Conservation (phyloP, 2,329 filamentous ascomycete genomes). For the Onygenales sp. region DNA sequence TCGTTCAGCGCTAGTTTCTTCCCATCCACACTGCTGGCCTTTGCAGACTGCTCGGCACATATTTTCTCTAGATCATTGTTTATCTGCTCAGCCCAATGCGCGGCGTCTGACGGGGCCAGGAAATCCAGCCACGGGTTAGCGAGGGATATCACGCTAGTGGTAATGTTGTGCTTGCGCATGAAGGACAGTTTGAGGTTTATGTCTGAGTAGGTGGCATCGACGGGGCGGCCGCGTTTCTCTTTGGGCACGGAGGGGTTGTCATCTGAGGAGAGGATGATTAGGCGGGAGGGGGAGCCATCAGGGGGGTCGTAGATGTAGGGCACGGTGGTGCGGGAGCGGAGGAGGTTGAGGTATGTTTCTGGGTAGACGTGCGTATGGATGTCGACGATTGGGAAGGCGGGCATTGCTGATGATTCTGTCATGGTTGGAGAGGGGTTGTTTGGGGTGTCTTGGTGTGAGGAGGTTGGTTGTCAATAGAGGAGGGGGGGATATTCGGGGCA, state of each 20-base stretch:
- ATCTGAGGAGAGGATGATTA: slow-evolving; percentile 39
- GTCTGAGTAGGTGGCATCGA: slow-evolving; percentile 75
- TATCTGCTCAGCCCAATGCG: slow-evolving; percentile 54
- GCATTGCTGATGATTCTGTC: not conserved
- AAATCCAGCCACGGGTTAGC: slow-evolving; percentile 96
- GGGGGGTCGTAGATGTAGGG: slow-evolving; percentile 36
- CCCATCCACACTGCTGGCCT: not conserved
- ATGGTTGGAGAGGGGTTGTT: not conserved
- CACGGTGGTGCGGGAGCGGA: slow-evolving; percentile 41
- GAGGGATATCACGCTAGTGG: slow-evolving; percentile 74
- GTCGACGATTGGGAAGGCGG: slow-evolving; percentile 40
- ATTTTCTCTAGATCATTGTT: slow-evolving; percentile 70
- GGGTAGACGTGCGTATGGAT: slow-evolving; percentile 57
- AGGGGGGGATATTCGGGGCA: too few species aligned
- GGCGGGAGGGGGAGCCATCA: slow-evolving; percentile 25
- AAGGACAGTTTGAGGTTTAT: slow-evolving; percentile 72
- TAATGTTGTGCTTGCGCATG: slow-evolving; percentile 76
- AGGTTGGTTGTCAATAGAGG: not conserved
- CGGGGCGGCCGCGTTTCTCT: slow-evolving; percentile 59
- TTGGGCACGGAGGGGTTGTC: slow-evolving; percentile 30
- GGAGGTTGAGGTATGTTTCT: slow-evolving; percentile 48
- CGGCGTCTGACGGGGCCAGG: slow-evolving; percentile 52
- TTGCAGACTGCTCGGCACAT: slow-evolving; percentile 40
- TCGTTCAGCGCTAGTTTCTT: slow-evolving; percentile 24
- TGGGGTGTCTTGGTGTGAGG: not conserved